Base-by-base conservation (phyloP, 1,139 yeast species). In the Yamadazyma sp. region DNA sequence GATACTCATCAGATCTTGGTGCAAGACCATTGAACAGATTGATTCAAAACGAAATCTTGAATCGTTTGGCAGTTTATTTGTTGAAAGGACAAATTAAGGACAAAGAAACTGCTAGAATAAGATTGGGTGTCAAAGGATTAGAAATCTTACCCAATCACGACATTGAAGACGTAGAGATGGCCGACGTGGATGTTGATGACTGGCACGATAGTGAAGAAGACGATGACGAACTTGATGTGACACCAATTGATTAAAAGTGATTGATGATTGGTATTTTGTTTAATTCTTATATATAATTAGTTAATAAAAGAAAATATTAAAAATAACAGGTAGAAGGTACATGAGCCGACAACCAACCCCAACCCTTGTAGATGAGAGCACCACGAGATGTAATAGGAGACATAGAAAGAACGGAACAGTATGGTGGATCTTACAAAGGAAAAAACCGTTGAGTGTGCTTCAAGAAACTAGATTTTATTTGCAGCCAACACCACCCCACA, bases 21-120 rank as follows among this genome's bases (percentile, higher is more conserved):
- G 98, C 99, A 2, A 80, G 99, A 62, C 99, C 99, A 45, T 77
- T 92, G 66, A 94, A 92, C 75, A 81, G 98, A 56, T 77, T 92
- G 52, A 89, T 92, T 48, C 98, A 92, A 64, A 79, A 76, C 49
- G 95, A 89, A 61, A 75, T 92, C 23, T 79, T 92, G 62, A 92
- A 92, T 65, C 81, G 75, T 54, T 72, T 92, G 66, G 98, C 99
- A 1, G 77, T 92, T n/a, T 75, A 85, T 64, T 77, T 92, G 43
- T 76, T 92, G 51, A 84, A 83, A 59, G 95, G 95, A 14, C 95
- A 91, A 64, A 77, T 92, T 43, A 76, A 73, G 56, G 97, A 92
- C 56, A 88, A 89, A 61, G 99, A 92, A 61, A 72, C 76, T 5
- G 97, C 88, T 10, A 69, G 69, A 33, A 85, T 92, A 30, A 74